These are phyloP conservation scores for Pulveroboletus frians DNA, from an alignment of 768 basidiomycete species.

Conservation along the genomic window DNA sequence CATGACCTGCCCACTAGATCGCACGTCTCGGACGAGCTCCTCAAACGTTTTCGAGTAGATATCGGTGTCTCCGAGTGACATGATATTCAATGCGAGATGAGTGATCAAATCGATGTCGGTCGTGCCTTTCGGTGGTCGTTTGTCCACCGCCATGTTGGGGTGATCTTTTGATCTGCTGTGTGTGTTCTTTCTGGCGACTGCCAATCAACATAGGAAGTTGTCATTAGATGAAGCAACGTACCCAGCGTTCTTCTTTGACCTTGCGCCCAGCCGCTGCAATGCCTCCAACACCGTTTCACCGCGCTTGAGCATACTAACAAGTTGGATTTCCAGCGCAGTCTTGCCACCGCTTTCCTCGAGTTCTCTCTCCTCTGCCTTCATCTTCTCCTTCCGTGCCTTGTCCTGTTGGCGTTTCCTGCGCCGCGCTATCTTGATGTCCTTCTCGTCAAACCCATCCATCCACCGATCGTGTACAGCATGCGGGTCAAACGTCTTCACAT, in stretches of 20 bases:
- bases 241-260: slow-evolving; percentile 46
- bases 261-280: slow-evolving; percentile 73
- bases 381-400: slow-evolving; percentile 61
- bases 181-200: slow-evolving; percentile 24
- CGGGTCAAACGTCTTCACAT: slow-evolving; percentile 81
- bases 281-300: slow-evolving; percentile 91
- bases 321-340: slow-evolving; percentile 54
- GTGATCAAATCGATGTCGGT: slow-evolving; percentile 75
- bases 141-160: slow-evolving; percentile 50
- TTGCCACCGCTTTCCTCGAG: slow-evolving; percentile 63
- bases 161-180: slow-evolving; percentile 30
- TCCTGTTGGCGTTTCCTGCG: slow-evolving; percentile 73
- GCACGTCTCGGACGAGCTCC: slow-evolving; percentile 71
- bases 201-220: not conserved
- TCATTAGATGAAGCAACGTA: slow-evolving; percentile 5
- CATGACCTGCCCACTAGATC: slow-evolving; percentile 65
- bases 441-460: slow-evolving; percentile 89
- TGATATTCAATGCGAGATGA: slow-evolving; percentile 80
- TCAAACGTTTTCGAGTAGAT: slow-evolving; percentile 85
- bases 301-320: slow-evolving; percentile 73
- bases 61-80: slow-evolving; percentile 82
- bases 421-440: slow-evolving; percentile 78
- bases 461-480: slow-evolving; percentile 91
- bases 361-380: slow-evolving; percentile 71
- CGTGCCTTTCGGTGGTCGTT: slow-evolving; percentile 30